Evolutionary conservation across 176 grass and related monocot genomes (phyloP).

Genomic region (Pontederia crassipes): DNA sequence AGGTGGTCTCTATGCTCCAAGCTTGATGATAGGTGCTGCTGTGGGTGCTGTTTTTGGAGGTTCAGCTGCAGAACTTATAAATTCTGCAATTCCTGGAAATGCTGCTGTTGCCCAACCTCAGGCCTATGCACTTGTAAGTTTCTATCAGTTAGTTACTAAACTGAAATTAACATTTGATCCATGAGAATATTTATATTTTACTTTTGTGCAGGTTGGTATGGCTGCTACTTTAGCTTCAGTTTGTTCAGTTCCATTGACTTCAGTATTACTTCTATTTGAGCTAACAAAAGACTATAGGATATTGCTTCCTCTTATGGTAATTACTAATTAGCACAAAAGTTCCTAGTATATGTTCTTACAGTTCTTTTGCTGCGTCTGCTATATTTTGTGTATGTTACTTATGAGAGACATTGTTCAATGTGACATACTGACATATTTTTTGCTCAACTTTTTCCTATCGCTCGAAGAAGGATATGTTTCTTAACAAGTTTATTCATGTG

Average conservation of each 20-base stretch:
- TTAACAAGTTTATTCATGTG: too few species aligned
- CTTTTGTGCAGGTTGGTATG: slow-evolving; percentile 78
- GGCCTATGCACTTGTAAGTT: slow-evolving; percentile 89
- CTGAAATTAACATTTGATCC: slow-evolving; percentile 3
- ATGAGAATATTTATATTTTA: slow-evolving; percentile 4
- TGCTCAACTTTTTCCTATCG: too few species aligned
- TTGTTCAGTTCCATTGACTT: slow-evolving; percentile 87
- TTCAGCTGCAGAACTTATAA: slow-evolving; percentile 84
- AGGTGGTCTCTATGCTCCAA: slow-evolving; percentile 95
- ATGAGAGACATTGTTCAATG: too few species aligned
- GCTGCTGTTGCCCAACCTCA: slow-evolving; percentile 91
- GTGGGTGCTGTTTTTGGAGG: slow-evolving; percentile 97
- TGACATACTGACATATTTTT: too few species aligned
- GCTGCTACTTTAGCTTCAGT: slow-evolving; percentile 91
- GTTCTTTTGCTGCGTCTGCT: too few species aligned
- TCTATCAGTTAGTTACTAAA: slow-evolving; percentile 3
- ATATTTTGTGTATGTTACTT: too few species aligned
- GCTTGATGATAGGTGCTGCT: slow-evolving; percentile 98
- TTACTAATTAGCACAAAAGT: slow-evolving; percentile 9
- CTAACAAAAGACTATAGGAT: slow-evolving; percentile 98
- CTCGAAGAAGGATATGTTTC: too few species aligned
- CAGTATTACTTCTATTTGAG: slow-evolving; percentile 92
- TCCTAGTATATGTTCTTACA: too few species aligned
- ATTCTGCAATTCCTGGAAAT: slow-evolving; percentile 83
- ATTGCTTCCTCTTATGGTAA: slow-evolving; percentile 92